Percentiles rank a stretch among this genome's conserved stretches.
Conservation (phyloP, 2,329 filamentous ascomycete genomes). For the Fusarium luffae region DNA sequence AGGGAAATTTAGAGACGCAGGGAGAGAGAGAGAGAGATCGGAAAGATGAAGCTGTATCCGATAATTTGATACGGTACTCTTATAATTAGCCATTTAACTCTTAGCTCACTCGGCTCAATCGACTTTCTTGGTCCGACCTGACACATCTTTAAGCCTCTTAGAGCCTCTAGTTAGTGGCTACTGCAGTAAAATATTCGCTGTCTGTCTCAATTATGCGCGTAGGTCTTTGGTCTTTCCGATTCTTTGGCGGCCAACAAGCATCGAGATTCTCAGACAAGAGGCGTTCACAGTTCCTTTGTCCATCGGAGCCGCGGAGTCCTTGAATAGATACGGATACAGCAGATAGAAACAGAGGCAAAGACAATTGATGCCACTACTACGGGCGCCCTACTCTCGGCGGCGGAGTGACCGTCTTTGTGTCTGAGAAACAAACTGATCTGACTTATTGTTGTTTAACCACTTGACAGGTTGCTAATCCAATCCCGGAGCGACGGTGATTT, state of each 20-base stretch:
- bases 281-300: conserved; percentile 21
- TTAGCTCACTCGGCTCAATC: conserved; percentile 7
- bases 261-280: conserved; percentile 34
- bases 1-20: conserved; percentile 32
- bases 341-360: background rate
- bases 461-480: conserved; percentile 11
- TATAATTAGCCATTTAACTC: conserved; percentile 7
- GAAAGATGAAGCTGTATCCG: conserved; percentile 20
- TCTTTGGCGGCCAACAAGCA: conserved; percentile 24
- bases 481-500: conserved; percentile 17
- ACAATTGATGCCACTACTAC: background rate
- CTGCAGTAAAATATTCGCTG: conserved; percentile 31
- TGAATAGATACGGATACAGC: background rate
- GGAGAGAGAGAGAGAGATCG: conserved; percentile 10
- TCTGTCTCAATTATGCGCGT: conserved; percentile 43
- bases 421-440: conserved; percentile 10
- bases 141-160: conserved; percentile 3
- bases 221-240: conserved; percentile 35
- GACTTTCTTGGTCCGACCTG: conserved; percentile 10
- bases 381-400: conserved; percentile 12
- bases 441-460: conserved; percentile 14
- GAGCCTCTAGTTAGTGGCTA: background rate
- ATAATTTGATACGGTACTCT: conserved; percentile 26
- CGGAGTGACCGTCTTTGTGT: conserved; percentile 14
- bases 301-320: background rate